phyloP scores from a whole-genome alignment of 129 eudicot species.

The Flaveria linearis region DNA sequence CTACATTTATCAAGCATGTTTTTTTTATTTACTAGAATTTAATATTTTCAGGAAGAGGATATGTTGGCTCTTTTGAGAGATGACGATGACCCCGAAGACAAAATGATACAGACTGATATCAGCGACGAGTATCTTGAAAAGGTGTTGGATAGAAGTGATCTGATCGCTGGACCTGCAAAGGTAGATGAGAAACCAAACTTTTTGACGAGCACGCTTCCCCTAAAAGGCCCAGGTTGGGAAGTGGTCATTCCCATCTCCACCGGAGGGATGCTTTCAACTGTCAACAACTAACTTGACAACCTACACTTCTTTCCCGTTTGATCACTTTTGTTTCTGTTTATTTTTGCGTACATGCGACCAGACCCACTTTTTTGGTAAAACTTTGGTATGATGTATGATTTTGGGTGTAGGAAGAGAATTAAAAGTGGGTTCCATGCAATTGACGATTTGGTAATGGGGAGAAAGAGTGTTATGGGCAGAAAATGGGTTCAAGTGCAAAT shows the following conservation, averaged over 20 bases:
- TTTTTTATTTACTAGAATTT: background rate
- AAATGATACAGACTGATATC: conserved; percentile 79
- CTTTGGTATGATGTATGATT: conserved; percentile 12
- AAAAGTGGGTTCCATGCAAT: conserved; percentile 20
- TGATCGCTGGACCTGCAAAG: conserved; percentile 39
- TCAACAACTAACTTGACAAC: conserved; percentile 51
- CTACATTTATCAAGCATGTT: background rate
- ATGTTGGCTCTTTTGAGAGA: conserved; percentile 68
- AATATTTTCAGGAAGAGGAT: conserved; percentile 69
- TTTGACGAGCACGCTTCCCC: conserved; percentile 48
- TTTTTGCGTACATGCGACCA: background rate
- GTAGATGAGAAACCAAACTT: conserved; percentile 37
- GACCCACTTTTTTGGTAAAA: conserved; percentile 3
- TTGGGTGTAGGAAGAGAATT: conserved; percentile 8
- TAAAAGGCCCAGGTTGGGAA: conserved; percentile 99
- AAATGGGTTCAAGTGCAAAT: too few species aligned
- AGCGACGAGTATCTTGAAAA: conserved; percentile 78
- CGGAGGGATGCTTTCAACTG: conserved; percentile 93
- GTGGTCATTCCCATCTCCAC: conserved; percentile 83
- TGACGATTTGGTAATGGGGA: conserved; percentile 26
- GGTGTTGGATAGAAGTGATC: conserved; percentile 83
- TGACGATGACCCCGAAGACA: conserved; percentile 67
- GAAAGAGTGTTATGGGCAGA: background rate
- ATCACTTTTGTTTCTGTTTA: conserved; percentile 26
- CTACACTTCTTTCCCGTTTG: conserved; percentile 2